Evolutionary conservation across 1,139 yeast species (phyloP).

Genomic region (Hansenula anomala): DNA sequence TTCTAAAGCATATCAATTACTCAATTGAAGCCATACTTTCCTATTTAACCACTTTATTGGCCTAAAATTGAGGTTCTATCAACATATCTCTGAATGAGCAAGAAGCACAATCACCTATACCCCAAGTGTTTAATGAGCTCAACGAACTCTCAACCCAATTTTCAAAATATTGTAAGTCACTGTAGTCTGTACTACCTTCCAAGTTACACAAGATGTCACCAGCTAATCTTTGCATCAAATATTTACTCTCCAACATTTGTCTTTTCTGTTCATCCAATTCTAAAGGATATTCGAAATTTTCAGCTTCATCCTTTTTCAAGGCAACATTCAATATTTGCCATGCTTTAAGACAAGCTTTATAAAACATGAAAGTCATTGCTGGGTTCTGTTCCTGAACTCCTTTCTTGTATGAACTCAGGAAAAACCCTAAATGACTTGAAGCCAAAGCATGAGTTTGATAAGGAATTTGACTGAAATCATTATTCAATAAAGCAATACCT

Average conservation of each 20-base stretch:
- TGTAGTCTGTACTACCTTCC: not conserved
- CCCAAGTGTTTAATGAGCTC: not conserved
- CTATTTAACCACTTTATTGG: no score
- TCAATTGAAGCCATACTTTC: no score
- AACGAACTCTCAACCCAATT: not conserved
- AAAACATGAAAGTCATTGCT: conserved; percentile 1
- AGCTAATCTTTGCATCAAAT: conserved; percentile 1
- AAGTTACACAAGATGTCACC: conserved; percentile 1
- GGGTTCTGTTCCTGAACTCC: not conserved
- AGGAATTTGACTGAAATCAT: conserved; percentile 1
- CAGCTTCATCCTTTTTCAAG: not conserved
- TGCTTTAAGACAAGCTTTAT: not conserved
- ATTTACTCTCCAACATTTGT: not conserved
- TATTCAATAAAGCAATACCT: not conserved
- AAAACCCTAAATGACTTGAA: not conserved
- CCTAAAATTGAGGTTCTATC: not conserved
- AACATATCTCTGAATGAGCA: conserved; percentile 1
- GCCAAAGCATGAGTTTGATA: conserved; percentile 1
- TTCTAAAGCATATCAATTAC: no score
- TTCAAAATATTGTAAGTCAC: not conserved
- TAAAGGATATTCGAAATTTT: not conserved
- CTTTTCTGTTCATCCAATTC: not conserved
- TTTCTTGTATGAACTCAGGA: not conserved
- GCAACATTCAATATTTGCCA: conserved; percentile 1
- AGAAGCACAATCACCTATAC: conserved; percentile 2